These are phyloP conservation scores for Erodium texanum DNA, from an alignment of 441 rosid species.

Conservation along the genomic window DNA sequence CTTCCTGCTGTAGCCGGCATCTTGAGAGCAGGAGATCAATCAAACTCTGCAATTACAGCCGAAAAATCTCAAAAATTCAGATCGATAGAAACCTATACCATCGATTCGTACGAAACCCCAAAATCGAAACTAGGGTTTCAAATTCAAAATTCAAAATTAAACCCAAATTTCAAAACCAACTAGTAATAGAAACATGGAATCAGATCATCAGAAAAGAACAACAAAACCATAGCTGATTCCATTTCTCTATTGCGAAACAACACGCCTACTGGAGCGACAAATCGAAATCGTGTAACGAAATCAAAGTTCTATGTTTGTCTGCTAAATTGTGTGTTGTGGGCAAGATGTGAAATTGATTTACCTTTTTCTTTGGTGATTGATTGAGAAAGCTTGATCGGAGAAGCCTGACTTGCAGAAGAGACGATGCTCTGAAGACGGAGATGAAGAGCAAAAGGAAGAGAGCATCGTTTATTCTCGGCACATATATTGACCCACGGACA, in stretches of 20 bases:
- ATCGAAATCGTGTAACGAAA: too few relatives aligned
- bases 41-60: conserved; percentile 8
- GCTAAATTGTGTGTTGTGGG: too few relatives aligned
- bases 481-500: too few relatives aligned
- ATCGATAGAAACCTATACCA: background rate
- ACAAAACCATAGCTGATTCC: background rate
- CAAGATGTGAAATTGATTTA: background rate
- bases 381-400: too few relatives aligned
- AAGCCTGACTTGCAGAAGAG: too few relatives aligned
- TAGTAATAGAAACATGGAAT: background rate
- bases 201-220: background rate
- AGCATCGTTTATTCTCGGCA: too few relatives aligned
- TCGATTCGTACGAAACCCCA: background rate
- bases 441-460: too few relatives aligned
- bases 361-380: too few relatives aligned
- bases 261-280: background rate
- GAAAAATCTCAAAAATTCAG: too few relatives aligned
- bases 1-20: conserved; percentile 98
- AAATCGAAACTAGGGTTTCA: background rate
- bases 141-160: too few relatives aligned
- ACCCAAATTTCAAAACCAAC: background rate
- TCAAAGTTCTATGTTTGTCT: too few relatives aligned
- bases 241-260: background rate
- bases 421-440: too few relatives aligned
- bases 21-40: conserved; percentile 25